Evolutionary conservation across 2,329 filamentous ascomycete genomes (phyloP), one percentile per base, ranked within the genome.

Genomic region (Berkeleyomyces basicola): DNA sequence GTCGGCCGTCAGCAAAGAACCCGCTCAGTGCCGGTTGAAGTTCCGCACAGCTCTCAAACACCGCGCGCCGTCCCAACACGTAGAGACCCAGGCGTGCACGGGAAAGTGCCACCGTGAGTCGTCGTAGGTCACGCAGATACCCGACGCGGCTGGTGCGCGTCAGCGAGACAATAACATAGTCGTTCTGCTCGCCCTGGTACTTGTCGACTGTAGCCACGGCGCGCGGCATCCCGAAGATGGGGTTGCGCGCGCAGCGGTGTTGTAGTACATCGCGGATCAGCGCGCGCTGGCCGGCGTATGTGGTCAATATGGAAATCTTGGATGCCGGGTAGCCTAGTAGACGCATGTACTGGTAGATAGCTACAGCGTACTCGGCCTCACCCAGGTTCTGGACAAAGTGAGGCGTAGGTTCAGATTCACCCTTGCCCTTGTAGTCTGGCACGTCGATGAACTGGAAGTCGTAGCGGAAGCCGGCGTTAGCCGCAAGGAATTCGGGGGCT

Each of bases 101-200:
- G 2, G 92, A 97, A 3, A 99, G 81, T 0, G 92, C 93, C 57
- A 99, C 93, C 0, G 93, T 99, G 65, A 99, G 82, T 64, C 93
- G 88, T 55, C 93, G 87, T 66, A 97, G 85, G 70, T 97, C 92
- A 66, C 95, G 87, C 7, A 99, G 81, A 72, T 97, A 99, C 61
- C 93, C 93, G 7, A 95, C 89, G 23, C 86, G 82, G 62, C 86
- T 87, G 10, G 95, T 97, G 66, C 93, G 84, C 11, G 90, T 93
- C 57, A 99, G 82, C 4, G 91, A 96, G 63, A 99, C 82, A 68
- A 99, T 95, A 68, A 99, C 84, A 70, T 96, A 97, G 70, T 99
- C 93, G 74, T 99, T 99, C 74, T 99, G 93, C 77, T 99, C 93
- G 72, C 93, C 95, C 76, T 99, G 93, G 70, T 97, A 99, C 73